phyloP scores from a whole-genome alignment of 768 basidiomycete species.

The Mycena polygramma region DNA sequence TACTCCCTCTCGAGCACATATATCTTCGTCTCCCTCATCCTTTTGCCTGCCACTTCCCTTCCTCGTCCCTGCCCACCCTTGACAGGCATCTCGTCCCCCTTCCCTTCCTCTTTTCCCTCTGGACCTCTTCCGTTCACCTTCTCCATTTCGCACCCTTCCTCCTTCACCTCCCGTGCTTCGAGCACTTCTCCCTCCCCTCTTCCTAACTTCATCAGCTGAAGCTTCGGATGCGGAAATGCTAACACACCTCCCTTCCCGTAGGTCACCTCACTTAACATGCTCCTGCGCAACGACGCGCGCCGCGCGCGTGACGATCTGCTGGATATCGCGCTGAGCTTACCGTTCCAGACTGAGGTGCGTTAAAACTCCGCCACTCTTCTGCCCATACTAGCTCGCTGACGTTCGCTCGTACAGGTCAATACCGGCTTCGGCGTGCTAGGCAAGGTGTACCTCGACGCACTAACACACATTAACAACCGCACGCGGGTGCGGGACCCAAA shows the following conservation, averaged over 20 bases:
- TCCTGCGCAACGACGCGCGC: conserved; percentile 89
- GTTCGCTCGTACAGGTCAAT: conserved; percentile 56
- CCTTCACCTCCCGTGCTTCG: too few species aligned
- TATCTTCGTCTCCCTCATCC: too few species aligned
- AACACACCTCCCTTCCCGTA: not conserved
- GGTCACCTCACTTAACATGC: conserved; percentile 90
- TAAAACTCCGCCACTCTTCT: not conserved
- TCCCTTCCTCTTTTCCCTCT: too few species aligned
- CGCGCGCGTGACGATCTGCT: conserved; percentile 90
- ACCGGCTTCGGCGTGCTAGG: conserved; percentile 98
- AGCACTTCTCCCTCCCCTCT: too few species aligned
- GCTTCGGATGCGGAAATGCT: too few species aligned
- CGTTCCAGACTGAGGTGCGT: conserved; percentile 91
- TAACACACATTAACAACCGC: conserved; percentile 88
- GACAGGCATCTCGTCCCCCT: too few species aligned
- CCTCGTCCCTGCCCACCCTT: too few species aligned
- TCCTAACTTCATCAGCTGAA: too few species aligned
- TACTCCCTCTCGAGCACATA: too few species aligned
- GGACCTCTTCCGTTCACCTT: too few species aligned
- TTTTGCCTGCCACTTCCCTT: too few species aligned
- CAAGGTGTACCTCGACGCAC: conserved; percentile 95
- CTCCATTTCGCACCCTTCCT: too few species aligned
- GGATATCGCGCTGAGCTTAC: conserved; percentile 92
- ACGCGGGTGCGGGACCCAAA: conserved; percentile 82
- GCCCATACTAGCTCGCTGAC: not conserved